phyloP scores from a whole-genome alignment of 305 asterid genomes.

The Fraxinus dipetala region DNA sequence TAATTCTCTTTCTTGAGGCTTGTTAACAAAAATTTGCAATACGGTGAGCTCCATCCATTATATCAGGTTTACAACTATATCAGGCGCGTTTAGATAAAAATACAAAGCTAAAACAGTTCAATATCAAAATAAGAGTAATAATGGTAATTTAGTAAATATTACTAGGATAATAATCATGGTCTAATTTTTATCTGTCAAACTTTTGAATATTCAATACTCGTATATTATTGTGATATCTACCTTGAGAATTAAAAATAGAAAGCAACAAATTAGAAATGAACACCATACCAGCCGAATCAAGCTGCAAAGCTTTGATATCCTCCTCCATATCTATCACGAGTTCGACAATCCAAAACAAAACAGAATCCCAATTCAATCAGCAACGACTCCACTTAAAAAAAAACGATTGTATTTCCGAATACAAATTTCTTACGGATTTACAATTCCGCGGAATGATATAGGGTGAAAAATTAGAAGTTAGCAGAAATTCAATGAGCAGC shows the following conservation, averaged over 20 bases:
- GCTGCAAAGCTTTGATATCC: conserved; percentile 88
- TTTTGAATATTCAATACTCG: not conserved
- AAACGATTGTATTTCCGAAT: not conserved
- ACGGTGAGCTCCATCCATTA: not conserved
- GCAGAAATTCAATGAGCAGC: not conserved
- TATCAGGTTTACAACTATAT: not conserved
- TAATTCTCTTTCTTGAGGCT: not conserved
- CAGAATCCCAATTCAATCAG: not conserved
- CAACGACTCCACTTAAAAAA: not conserved
- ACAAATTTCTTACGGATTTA: not conserved
- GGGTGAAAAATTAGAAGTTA: not conserved
- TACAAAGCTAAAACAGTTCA: not conserved
- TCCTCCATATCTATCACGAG: conserved; percentile 61
- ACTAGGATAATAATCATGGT: not conserved
- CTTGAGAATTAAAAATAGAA: not conserved
- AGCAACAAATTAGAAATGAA: not conserved
- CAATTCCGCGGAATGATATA: not conserved
- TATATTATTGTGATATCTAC: not conserved
- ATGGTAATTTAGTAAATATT: not conserved
- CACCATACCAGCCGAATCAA: conserved; percentile 72
- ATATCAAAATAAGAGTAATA: not conserved
- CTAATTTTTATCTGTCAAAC: not conserved
- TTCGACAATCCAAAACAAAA: conserved; percentile 9
- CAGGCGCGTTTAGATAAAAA: not conserved
- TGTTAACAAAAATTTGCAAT: not conserved